Evolutionary conservation across 2,329 filamentous ascomycete species (phyloP).

Genomic region (Fusarium ambrosium): DNA sequence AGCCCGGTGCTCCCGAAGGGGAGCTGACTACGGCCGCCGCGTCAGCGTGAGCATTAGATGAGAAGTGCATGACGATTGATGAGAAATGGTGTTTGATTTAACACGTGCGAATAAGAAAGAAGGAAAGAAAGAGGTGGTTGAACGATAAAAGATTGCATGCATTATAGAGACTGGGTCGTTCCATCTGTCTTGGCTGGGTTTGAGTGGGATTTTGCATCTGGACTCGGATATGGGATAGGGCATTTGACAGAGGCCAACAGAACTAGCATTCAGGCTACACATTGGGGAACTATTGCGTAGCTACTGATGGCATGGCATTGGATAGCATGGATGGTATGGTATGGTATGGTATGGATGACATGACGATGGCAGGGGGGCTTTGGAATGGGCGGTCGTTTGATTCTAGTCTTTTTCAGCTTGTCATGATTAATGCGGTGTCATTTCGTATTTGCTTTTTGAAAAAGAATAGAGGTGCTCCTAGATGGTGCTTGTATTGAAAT

Average conservation of each 20-base stretch:
- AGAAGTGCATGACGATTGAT: conserved; percentile 14
- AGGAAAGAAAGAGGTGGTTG: not conserved
- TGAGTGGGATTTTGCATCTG: conserved; percentile 21
- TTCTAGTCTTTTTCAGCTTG: conserved; percentile 1
- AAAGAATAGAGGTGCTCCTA: conserved; percentile 9
- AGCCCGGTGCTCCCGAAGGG: conserved; percentile 57
- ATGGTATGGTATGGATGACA: conserved; percentile 3
- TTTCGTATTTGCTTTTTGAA: conserved; percentile 11
- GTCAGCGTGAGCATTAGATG: conserved; percentile 9
- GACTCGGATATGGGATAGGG: conserved; percentile 13
- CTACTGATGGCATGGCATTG: not conserved
- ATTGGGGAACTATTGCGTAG: not conserved
- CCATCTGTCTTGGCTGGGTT: conserved; percentile 10
- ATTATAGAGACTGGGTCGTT: conserved; percentile 9
- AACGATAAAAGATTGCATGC: conserved; percentile 18
- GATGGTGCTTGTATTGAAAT: not conserved
- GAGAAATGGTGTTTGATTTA: conserved; percentile 25
- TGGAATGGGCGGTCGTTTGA: conserved; percentile 18
- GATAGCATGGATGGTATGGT: not conserved
- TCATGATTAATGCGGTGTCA: conserved; percentile 20
- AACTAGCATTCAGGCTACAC: conserved; percentile 18
- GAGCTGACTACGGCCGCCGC: conserved; percentile 41
- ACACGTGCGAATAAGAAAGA: not conserved
- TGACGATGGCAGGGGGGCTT: conserved; percentile 21
- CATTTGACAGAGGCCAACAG: conserved; percentile 35